Percentiles rank a stretch among this genome's conserved stretches.
phyloP scores from a whole-genome alignment of 2,329 filamentous ascomycete genomes.

The Fusarium torreyae region DNA sequence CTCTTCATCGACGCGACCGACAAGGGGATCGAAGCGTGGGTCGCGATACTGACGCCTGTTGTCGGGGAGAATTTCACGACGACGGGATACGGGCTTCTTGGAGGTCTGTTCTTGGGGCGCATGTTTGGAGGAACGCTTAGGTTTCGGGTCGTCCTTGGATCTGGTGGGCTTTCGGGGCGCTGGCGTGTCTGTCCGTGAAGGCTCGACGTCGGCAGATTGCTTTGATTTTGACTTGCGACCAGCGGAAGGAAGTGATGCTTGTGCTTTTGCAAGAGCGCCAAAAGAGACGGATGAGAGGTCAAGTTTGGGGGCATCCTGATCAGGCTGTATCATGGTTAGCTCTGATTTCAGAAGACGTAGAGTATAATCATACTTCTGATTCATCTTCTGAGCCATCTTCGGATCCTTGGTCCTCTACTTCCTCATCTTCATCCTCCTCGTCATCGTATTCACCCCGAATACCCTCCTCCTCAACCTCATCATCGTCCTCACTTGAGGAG shows the following conservation, averaged over 20 bases:
- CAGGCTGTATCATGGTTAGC: constrained; percentile 41
- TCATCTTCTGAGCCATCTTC: constrained; percentile 49
- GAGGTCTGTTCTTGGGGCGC: constrained; percentile 87
- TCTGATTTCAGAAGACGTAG: neutral
- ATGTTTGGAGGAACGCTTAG: constrained; percentile 80
- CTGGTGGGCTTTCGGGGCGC: constrained; percentile 55
- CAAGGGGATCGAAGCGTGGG: constrained; percentile 85
- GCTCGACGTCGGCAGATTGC: constrained; percentile 37
- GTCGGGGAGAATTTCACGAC: constrained; percentile 77
- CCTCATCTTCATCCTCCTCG: constrained; percentile 51
- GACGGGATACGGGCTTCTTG: constrained; percentile 86
- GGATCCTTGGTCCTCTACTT: constrained; percentile 37
- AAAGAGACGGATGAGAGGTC: constrained; percentile 80
- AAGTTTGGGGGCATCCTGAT: constrained; percentile 55
- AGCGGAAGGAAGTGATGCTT: constrained; percentile 72
- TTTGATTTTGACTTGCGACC: constrained; percentile 50
- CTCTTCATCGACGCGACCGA: constrained; percentile 67
- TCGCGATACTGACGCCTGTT: constrained; percentile 78
- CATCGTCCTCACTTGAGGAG: constrained; percentile 49
- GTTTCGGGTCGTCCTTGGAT: constrained; percentile 48
- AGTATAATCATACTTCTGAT: constrained; percentile 44
- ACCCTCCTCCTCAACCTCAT: constrained; percentile 52
- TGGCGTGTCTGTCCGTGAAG: constrained; percentile 49
- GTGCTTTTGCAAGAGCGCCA: constrained; percentile 89
- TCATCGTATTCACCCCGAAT: constrained; percentile 46